Evolutionary conservation across 306 rosid genomes (phyloP), one percentile per base, ranked within the genome.

Genomic region (Vachellia pachyceras): DNA sequence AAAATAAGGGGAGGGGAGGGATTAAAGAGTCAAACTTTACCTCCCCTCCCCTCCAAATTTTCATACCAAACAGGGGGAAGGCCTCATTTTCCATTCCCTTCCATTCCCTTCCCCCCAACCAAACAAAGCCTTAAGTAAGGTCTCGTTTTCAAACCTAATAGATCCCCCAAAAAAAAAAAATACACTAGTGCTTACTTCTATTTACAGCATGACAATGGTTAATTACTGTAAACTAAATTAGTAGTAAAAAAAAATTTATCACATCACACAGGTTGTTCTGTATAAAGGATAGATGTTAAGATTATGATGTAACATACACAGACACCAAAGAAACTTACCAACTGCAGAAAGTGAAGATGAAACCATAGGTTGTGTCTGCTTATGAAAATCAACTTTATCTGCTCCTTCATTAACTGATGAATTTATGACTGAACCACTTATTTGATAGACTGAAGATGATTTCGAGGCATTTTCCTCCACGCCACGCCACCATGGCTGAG

Each of bases 401-500:
- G 76, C 70, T 71, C 35, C 79, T 79, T 77, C 89, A 72, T 63
- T 85, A 46, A 45, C 64, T 77, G 75, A 81, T 64, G 84, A 74
- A 77, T 84, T 87, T 73, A 75, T 60, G 72, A 78, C 80, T 78
- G 86, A 82, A 80, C 84, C 82, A 73, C 79, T 90, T 46, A 50
- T 71, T 58, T 75, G 89, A 65, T 84, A 87, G 15, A 46, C 54
- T 54, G 91, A 81, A 77, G 91, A 78, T 23, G 85, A 79, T 69
- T 86, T 88, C 3, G 86, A 69, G 70, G 70, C 80, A 80, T 76
- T 80, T 82, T 77, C 90, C 71, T 87, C 86, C 25, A 36, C 82
- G 45, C 83, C 90, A 35, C 58, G 85, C 98, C 97, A 90, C 97
- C 89, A 90, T 22, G 97, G 94, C 49, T 81, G 90, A 75, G 92